Evolutionary conservation across 2,329 filamentous ascomycete species (phyloP).

Genomic region (Seiridium cupressi): DNA sequence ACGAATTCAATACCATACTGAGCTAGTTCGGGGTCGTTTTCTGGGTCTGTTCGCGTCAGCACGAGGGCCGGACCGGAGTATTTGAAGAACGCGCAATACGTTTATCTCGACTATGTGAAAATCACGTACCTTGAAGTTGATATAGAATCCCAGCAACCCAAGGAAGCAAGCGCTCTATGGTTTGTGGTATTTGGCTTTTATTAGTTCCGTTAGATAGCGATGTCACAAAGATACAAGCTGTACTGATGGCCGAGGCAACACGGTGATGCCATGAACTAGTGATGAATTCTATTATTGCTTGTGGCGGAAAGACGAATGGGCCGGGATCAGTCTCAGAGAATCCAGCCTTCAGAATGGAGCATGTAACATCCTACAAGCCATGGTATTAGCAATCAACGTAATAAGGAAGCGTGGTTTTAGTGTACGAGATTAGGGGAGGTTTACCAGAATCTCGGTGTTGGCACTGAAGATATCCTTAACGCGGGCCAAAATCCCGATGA

Average conservation of each 20-base stretch:
- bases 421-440: not conserved
- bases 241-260: slow-evolving; percentile 67
- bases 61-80: too few relatives aligned
- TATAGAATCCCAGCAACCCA: slow-evolving; percentile 64
- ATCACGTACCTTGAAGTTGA: slow-evolving; percentile 51
- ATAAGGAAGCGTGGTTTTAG: not conserved
- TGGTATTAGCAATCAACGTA: not conserved
- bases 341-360: slow-evolving; percentile 68
- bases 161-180: slow-evolving; percentile 52
- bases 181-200: slow-evolving; percentile 38
- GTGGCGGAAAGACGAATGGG: slow-evolving; percentile 72
- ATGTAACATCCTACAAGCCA: slow-evolving; percentile 55
- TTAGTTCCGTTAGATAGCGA: slow-evolving; percentile 49
- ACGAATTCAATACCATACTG: slow-evolving; percentile 74
- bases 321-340: slow-evolving; percentile 74
- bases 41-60: slow-evolving; percentile 41
- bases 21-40: slow-evolving; percentile 68
- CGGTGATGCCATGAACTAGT: slow-evolving; percentile 58
- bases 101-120: too few relatives aligned
- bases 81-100: too few relatives aligned
- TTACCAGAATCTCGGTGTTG: slow-evolving; percentile 51
- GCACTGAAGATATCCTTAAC: slow-evolving; percentile 46
- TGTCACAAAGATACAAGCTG: slow-evolving; percentile 68
- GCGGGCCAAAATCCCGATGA: slow-evolving; percentile 45
- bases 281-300: slow-evolving; percentile 66